Evolutionary conservation across 331 rosid species (phyloP), one percentile per base, ranked within the genome.

Genomic region (Quercus lobata): DNA sequence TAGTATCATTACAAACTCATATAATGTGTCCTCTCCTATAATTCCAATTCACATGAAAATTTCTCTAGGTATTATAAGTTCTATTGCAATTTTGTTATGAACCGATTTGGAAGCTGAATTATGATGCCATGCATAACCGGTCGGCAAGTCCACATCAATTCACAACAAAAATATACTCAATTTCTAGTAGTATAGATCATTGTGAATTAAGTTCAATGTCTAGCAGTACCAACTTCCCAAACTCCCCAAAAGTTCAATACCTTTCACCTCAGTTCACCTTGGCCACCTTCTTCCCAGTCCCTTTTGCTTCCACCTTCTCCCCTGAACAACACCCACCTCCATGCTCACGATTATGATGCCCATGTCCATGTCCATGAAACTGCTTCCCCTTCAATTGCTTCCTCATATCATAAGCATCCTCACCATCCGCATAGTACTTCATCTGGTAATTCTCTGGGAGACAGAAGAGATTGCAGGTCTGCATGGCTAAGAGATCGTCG

Each of bases 381-480:
- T 89, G 94, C 90, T 93, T 96, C 77, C 93, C 99, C 82, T 92
- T 96, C 75, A 96, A 84, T 83, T 93, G 92, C 86, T 96, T 96
- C 90, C 99, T 91, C 99, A 96, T 95, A 56, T 91, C 97, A 76
- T 96, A 96, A 22, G 99, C 99, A 79, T 96, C 99, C 74, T 96
- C 99, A 1, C 99, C 99, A 52, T 96, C 99, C 0, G 98, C 97
- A 65, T 96, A 96, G 69, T 93, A 96, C 78, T 96, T 96, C 99
- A 93, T 96, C 81, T 96, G 98, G 89, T 93, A 96, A 54, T 92
- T 96, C 81, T 93, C 99, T 0, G 97, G 97, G 1, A 96, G 92
- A 75, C 99, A 96, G 89, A 96, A 96, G 7, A 91, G 89, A 69
- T 96, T 96, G 88, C 99, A 96, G 1, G 99, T 96, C 58, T 96